Conservation (phyloP, 768 basidiomycete genomes). For the Trametes meyenii region DNA sequence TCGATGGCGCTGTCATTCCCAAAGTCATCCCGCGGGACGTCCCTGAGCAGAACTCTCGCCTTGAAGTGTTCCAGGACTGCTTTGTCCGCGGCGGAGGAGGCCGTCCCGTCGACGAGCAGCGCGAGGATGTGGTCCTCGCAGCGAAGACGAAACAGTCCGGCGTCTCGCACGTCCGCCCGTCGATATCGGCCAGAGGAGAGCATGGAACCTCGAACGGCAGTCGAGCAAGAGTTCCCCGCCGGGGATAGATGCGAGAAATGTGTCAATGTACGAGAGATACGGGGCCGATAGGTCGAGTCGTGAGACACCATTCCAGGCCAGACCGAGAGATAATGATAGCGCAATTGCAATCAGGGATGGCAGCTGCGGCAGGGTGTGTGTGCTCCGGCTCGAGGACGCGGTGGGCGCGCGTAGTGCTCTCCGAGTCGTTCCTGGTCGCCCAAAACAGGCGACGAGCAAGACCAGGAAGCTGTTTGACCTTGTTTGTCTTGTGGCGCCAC, state of each 20-base stretch:
- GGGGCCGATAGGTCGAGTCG: too few species aligned
- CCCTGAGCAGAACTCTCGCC: conserved; percentile 6
- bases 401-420: neutral
- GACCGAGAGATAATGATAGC: neutral
- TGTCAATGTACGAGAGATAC: neutral
- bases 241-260: neutral
- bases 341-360: neutral
- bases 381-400: neutral
- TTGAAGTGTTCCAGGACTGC: conserved; percentile 5
- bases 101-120: neutral
- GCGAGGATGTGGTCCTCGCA: neutral
- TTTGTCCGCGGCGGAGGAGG: neutral
- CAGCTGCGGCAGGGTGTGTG: neutral
- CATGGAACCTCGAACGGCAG: neutral
- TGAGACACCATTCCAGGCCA: neutral
- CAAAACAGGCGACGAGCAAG: conserved; percentile 3
- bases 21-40: conserved; percentile 9
- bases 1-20: conserved; percentile 16
- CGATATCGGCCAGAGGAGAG: neutral
- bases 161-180: too few species aligned
- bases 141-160: neutral
- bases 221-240: neutral
- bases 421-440: conserved; percentile 9
- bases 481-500: conserved; percentile 17
- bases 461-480: conserved; percentile 8